Base-by-base conservation (phyloP, 148 eudicot genomes). In the Rhododendron simsii region DNA sequence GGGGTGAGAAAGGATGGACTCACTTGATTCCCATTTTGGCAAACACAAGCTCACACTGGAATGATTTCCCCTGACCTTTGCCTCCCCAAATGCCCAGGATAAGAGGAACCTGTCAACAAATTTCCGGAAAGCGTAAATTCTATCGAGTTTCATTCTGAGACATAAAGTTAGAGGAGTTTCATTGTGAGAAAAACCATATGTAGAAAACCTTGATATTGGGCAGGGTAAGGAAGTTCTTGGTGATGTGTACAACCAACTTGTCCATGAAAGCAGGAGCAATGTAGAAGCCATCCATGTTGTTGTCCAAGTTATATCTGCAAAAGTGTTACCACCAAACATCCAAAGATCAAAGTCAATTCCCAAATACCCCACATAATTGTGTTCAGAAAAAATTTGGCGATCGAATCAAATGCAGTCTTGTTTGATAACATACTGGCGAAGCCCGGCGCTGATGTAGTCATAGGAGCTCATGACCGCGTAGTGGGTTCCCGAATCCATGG, bases 211-310 rank as follows among this genome's bases (percentile, higher is more conserved):
- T 90, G 81, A 90, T 88, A 79, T 88, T 88, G 35, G 92, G 90
- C 81, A 90, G 86, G 83, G 23, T 85, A 71, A 90, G 75, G 87
- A 89, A 90, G 89, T 90, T 90, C 83, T 90, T 90, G 80, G 90
- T 77, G 57, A 90, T 86, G 83, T 90, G 92, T 74, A 90, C 87
- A 65, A 90, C 87, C 35, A 90, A 88, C 87, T 90, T 90, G 89
- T 90, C 90, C 92, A 89, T 87, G 88, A 90, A 90, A 74, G 92
- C 89, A 23, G 92, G 92, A 45, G 92, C 92, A 86, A 90, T 90
- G 74, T 90, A 90, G 74, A 69, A 81, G 15, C 92, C 92, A 84
- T 85, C 83, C 85, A 87, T 81, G 11, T 41, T 89, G 41, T 90
- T 90, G 84, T 90, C 92, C 67, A 90, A 47, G 15, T 75, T 37